These are phyloP conservation scores for Chrysoporthe cubensis DNA, from an alignment of 2,329 filamentous ascomycete genomes.

Conservation along the genomic window DNA sequence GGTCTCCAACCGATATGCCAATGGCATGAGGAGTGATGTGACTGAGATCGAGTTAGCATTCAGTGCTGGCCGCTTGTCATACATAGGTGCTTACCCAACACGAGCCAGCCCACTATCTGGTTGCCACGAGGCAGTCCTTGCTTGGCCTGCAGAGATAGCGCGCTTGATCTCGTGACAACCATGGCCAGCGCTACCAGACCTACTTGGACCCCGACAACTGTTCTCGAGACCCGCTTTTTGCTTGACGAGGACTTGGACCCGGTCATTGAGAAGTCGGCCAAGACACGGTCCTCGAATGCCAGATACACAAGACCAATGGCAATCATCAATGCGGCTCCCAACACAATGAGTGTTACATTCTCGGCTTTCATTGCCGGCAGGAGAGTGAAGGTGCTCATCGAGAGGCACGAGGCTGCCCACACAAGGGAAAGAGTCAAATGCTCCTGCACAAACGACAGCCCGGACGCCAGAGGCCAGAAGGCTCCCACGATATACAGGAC, in stretches of 20 bases:
- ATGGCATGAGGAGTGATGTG: constrained; percentile 75
- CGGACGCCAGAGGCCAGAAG: constrained; percentile 79
- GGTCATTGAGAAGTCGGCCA: constrained; percentile 48
- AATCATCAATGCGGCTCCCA: constrained; percentile 80
- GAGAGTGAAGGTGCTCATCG: constrained; percentile 91
- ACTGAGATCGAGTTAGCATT: constrained; percentile 49
- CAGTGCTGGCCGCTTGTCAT: constrained; percentile 26
- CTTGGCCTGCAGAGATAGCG: constrained; percentile 83
- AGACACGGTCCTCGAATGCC: constrained; percentile 70
- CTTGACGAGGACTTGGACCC: constrained; percentile 31
- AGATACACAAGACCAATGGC: constrained; percentile 77
- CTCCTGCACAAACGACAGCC: constrained; percentile 69
- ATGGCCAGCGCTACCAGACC: constrained; percentile 82
- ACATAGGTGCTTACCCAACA: constrained; percentile 63
- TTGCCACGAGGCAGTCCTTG: constrained; percentile 85
- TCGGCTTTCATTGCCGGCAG: constrained; percentile 87
- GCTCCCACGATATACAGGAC: constrained; percentile 75
- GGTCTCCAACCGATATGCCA: constrained; percentile 78
- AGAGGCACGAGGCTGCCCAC: constrained; percentile 77
- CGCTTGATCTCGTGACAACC: constrained; percentile 83
- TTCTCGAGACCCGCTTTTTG: constrained; percentile 55
- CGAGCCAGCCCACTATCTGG: constrained; percentile 82
- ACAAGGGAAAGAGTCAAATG: constrained; percentile 67
- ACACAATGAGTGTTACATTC: constrained; percentile 70
- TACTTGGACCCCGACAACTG: constrained; percentile 70